Evolutionary conservation across 192 early-diverging fungal genomes (phyloP).

Genomic region (Haplosporangium gracile): DNA sequence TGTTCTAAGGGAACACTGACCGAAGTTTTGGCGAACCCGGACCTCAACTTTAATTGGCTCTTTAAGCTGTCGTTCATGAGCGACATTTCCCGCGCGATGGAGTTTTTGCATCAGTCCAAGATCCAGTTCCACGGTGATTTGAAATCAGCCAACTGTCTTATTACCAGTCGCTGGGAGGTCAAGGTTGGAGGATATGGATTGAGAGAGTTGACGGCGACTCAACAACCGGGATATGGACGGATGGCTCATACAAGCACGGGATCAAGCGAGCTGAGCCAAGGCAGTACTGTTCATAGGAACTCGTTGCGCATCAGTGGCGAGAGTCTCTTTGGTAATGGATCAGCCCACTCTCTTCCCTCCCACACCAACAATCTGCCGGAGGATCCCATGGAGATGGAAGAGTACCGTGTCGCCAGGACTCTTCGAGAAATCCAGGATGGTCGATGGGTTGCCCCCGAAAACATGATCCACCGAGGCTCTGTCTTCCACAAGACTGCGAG

Average conservation of each 20-base stretch:
- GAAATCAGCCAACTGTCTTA: conserved; percentile 52
- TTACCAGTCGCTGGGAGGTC: conserved; percentile 62
- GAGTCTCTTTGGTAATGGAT: conserved; percentile 11
- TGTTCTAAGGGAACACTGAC: conserved; percentile 60
- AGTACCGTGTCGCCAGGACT: conserved; percentile 9
- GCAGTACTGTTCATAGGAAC: conserved; percentile 3
- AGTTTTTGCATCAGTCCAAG: conserved; percentile 61
- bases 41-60: conserved; percentile 59
- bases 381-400: conserved; percentile 15
- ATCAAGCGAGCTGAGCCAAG: not conserved
- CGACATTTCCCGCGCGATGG: conserved; percentile 60
- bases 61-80: conserved; percentile 63
- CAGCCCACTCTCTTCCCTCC: conserved; percentile 17
- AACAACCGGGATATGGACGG: conserved; percentile 24
- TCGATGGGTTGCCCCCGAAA: conserved; percentile 46
- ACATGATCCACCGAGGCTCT: conserved; percentile 12
- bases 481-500: conserved; percentile 17
- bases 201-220: conserved; percentile 33
- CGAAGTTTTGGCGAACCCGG: conserved; percentile 57
- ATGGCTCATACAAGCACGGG: not conserved
- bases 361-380: conserved; percentile 6
- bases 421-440: conserved; percentile 37
- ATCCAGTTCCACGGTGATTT: conserved; percentile 56
- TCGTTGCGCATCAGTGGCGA: conserved; percentile 23
- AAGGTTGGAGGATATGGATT: conserved; percentile 62